A percentile compares a stretch with the other conserved stretches of the same genome.
Evolutionary conservation across 257 asterid genomes (phyloP).

Genomic region (Linaria vulgaris): DNA sequence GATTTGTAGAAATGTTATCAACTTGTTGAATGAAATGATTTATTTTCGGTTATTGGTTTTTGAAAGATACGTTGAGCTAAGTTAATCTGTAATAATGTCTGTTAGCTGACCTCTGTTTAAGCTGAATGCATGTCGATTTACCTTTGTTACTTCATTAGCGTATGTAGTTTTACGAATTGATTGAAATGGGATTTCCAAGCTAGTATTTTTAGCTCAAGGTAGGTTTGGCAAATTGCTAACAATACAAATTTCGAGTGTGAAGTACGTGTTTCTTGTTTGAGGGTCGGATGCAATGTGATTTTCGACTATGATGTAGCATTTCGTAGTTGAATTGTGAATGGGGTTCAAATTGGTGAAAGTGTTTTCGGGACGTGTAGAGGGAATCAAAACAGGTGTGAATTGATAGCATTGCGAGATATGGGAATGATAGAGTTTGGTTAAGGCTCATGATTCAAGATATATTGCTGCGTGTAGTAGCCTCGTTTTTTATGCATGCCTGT

Average conservation of each 20-base stretch:
- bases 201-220: neutral
- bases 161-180: neutral
- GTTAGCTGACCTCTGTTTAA: no score
- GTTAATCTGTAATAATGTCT: slow-evolving; percentile 3
- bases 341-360: no score
- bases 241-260: neutral
- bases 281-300: neutral
- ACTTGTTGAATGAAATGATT: slow-evolving; percentile 25
- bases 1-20: slow-evolving; percentile 42
- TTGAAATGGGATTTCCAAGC: neutral
- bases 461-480: neutral
- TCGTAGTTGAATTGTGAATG: no score
- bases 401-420: neutral
- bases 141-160: neutral
- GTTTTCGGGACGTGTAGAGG: no score
- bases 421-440: neutral
- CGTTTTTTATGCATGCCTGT: slow-evolving; percentile 5
- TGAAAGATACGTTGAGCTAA: slow-evolving; percentile 12
- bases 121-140: no score
- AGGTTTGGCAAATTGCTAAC: neutral
- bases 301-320: neutral
- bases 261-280: neutral
- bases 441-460: neutral
- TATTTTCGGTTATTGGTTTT: slow-evolving; percentile 14
- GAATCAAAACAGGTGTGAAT: no score